A percentile compares a stretch with the other conserved stretches of the same genome.
Conservation (phyloP, 176 grass and related monocot species). For the Chloris gayana region DNA sequence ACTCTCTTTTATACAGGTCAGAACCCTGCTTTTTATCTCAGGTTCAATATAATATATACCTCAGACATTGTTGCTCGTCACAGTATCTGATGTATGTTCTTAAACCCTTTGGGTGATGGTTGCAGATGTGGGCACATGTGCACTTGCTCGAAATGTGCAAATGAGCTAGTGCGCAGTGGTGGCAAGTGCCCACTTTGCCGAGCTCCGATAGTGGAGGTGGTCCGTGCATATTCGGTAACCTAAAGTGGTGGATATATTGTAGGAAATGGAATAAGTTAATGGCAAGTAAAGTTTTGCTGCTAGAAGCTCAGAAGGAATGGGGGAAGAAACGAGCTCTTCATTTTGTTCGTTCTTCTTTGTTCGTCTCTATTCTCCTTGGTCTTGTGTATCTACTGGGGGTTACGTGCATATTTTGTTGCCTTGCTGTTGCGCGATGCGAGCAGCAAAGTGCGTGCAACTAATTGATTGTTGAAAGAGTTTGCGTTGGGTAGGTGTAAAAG, state of each 20-base stretch:
- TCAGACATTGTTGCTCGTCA: neutral
- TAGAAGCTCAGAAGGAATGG: conserved; percentile 13
- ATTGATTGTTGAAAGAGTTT: conserved; percentile 53
- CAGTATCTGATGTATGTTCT: neutral
- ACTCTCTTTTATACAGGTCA: conserved; percentile 96
- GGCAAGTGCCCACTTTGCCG: conserved; percentile 96
- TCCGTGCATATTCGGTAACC: conserved; percentile 86
- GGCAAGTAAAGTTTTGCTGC: conserved; percentile 57
- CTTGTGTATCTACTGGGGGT: conserved; percentile 40
- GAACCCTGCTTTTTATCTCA: neutral
- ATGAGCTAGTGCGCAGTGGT: conserved; percentile 76
- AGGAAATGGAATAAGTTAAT: conserved; percentile 46
- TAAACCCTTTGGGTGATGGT: conserved; percentile 14
- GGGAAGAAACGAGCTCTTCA: neutral
- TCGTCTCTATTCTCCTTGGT: conserved; percentile 31
- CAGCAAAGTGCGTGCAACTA: conserved; percentile 46
- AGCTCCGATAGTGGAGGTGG: conserved; percentile 84
- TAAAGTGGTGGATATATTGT: conserved; percentile 44
- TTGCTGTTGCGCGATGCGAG: conserved; percentile 10
- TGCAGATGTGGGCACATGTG: conserved; percentile 98
- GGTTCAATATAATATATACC: neutral
- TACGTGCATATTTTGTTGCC: conserved; percentile 42
- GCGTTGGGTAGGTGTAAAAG: conserved; percentile 33
- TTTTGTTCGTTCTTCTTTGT: conserved; percentile 29
- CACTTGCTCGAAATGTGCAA: conserved; percentile 96